Conservation (phyloP, 2,329 filamentous ascomycete genomes). For the Fusarium coffeatum region DNA sequence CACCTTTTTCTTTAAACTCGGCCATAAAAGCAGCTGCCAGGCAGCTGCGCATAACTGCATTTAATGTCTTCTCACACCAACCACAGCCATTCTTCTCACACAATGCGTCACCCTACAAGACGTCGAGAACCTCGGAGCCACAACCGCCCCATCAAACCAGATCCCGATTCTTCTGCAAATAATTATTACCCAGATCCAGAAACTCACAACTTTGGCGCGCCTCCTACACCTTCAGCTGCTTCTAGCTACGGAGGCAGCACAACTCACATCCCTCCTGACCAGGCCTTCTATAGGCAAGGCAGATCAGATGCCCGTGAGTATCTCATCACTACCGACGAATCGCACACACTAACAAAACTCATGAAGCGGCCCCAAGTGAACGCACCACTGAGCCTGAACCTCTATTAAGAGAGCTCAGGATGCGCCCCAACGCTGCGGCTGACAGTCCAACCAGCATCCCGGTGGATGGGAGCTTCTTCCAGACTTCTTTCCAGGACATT, state of each 20-base stretch:
- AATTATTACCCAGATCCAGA: conserved; percentile 24
- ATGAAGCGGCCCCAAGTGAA: conserved; percentile 54
- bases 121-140: conserved; percentile 37
- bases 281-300: conserved; percentile 44
- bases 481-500: conserved; percentile 63
- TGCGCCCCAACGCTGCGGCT: conserved; percentile 40
- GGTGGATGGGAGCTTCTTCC: conserved; percentile 54
- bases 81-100: conserved; percentile 22
- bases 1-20: not conserved
- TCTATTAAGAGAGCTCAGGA: conserved; percentile 54
- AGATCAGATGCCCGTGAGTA: conserved; percentile 57
- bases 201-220: conserved; percentile 16
- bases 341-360: conserved; percentile 17
- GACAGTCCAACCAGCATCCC: conserved; percentile 45
- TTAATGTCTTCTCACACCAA: conserved; percentile 33
- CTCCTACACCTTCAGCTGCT: conserved; percentile 25
- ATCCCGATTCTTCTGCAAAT: conserved; percentile 40
- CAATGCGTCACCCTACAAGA: conserved; percentile 40
- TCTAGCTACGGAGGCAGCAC: conserved; percentile 40
- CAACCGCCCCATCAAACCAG: conserved; percentile 41
- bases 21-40: not conserved
- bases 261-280: conserved; percentile 27
- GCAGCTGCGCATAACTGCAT: not conserved
- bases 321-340: not conserved
- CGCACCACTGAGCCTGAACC: conserved; percentile 52